phyloP scores from a whole-genome alignment of 2,329 filamentous ascomycete genomes.

The Parafenestella ontariensis region DNA sequence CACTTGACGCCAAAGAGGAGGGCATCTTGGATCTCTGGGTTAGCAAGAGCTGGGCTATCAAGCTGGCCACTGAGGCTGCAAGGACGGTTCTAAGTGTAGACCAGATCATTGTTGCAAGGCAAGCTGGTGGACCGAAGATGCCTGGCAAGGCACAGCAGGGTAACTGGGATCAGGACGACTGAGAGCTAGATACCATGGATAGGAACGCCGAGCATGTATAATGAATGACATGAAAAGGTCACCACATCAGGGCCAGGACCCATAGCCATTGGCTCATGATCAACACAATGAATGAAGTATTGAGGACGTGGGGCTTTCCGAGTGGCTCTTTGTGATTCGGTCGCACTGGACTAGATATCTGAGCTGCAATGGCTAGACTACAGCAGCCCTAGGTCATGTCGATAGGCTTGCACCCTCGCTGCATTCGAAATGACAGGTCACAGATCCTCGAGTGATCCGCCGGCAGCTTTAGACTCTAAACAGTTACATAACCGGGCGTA shows the following conservation, averaged over 20 bases:
- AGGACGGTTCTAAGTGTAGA: slow-evolving; percentile 95
- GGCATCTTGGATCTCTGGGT: slow-evolving; percentile 92
- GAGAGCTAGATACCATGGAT: slow-evolving; percentile 1
- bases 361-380: background rate
- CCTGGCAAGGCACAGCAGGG: slow-evolving; percentile 81
- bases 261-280: background rate
- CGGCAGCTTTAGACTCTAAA: no score
- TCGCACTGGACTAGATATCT: background rate
- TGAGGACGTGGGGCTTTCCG: background rate
- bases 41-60: slow-evolving; percentile 95
- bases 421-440: background rate
- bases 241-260: background rate
- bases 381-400: background rate
- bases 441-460: no score
- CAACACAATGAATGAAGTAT: no score
- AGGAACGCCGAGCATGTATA: slow-evolving; percentile 13
- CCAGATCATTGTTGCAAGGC: slow-evolving; percentile 97
- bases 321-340: background rate
- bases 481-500: background rate
- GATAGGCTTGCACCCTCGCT: background rate
- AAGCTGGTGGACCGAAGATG: slow-evolving; percentile 96
- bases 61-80: slow-evolving; percentile 92
- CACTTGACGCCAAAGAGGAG: slow-evolving; percentile 82
- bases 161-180: slow-evolving; percentile 71
- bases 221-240: slow-evolving; percentile 9